Evolutionary conservation across 345 rosid genomes (phyloP).

Genomic region (Zanthoxylum bungeanum): DNA sequence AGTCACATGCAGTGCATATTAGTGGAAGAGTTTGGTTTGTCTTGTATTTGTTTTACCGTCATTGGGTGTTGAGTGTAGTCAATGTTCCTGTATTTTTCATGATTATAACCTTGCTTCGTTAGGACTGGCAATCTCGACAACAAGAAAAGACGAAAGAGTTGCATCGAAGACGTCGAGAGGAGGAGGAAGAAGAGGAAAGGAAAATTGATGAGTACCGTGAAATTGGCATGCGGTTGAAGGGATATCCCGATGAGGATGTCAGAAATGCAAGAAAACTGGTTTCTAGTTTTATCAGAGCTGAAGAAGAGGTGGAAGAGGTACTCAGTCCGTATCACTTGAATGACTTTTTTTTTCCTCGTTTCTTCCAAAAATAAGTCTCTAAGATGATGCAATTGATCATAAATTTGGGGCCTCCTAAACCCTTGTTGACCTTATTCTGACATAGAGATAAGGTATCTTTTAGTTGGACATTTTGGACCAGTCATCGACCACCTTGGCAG

Average conservation of each 20-base stretch:
- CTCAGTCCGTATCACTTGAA: background rate
- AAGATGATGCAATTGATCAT: background rate
- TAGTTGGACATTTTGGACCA: background rate
- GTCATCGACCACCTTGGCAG: background rate
- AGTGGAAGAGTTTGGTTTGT: background rate
- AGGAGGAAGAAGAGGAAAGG: slow-evolving; percentile 85
- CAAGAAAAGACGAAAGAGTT: slow-evolving; percentile 67
- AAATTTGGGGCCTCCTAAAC: background rate
- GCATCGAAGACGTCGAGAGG: slow-evolving; percentile 50
- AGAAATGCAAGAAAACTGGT: slow-evolving; percentile 68
- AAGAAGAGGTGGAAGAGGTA: slow-evolving; percentile 95
- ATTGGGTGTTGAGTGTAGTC: too few species aligned
- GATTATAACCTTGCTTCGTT: slow-evolving; percentile 4
- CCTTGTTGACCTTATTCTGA: background rate
- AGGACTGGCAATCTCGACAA: slow-evolving; percentile 94
- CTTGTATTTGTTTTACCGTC: too few species aligned
- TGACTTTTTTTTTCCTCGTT: background rate
- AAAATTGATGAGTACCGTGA: slow-evolving; percentile 83
- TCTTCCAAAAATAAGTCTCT: background rate
- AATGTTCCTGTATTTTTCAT: background rate
- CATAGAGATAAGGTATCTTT: background rate
- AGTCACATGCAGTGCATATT: background rate
- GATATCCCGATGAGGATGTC: slow-evolving; percentile 77
- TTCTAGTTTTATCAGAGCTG: slow-evolving; percentile 76
- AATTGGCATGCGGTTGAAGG: slow-evolving; percentile 67